Percentiles rank a stretch among this genome's conserved stretches.
phyloP scores from a whole-genome alignment of 2,329 filamentous ascomycete genomes.

The Neofusicoccum cordaticola region DNA sequence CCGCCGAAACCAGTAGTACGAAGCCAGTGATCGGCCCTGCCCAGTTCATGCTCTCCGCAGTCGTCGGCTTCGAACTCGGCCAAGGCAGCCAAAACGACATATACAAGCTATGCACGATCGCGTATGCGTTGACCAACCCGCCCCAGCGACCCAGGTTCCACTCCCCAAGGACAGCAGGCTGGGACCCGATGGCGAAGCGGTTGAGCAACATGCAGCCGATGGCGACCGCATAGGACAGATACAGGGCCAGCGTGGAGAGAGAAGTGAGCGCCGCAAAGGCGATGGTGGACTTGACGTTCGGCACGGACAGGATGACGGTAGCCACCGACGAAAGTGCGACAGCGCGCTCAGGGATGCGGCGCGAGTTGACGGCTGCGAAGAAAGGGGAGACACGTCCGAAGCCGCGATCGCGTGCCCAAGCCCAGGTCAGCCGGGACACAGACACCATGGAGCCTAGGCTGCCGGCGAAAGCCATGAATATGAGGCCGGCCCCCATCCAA shows the following conservation, averaged over 20 bases:
- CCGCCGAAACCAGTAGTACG: slow-evolving; percentile 16
- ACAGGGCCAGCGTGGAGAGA: slow-evolving; percentile 38
- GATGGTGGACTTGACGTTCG: slow-evolving; percentile 40
- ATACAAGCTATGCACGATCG: slow-evolving; percentile 14
- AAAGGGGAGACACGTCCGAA: no score
- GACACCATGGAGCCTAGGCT: slow-evolving; percentile 28
- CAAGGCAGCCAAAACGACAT: slow-evolving; percentile 18
- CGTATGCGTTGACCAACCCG: slow-evolving; percentile 15
- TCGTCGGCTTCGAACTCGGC: slow-evolving; percentile 17
- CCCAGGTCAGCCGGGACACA: no score
- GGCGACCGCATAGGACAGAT: slow-evolving; percentile 41
- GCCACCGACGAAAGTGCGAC: slow-evolving; percentile 34
- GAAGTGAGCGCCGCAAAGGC: slow-evolving; percentile 42
- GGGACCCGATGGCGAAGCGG: slow-evolving; percentile 25
- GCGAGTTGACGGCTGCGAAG: slow-evolving; percentile 29
- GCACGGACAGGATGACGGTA: slow-evolving; percentile 33
- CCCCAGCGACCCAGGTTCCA: slow-evolving; percentile 19
- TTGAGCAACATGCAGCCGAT: slow-evolving; percentile 35
- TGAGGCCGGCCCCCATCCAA: slow-evolving; percentile 35
- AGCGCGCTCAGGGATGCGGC: slow-evolving; percentile 37
- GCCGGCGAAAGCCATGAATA: slow-evolving; percentile 34
- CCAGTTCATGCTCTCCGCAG: slow-evolving; percentile 20
- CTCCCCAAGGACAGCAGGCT: slow-evolving; percentile 3
- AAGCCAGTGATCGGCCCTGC: slow-evolving; percentile 19
- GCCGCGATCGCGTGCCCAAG: no score